A percentile compares a stretch with the other conserved stretches of the same genome.
These are phyloP conservation scores for Paulinella micropora DNA, from an alignment of 78 protist genomes.

Conservation along the genomic window DNA sequence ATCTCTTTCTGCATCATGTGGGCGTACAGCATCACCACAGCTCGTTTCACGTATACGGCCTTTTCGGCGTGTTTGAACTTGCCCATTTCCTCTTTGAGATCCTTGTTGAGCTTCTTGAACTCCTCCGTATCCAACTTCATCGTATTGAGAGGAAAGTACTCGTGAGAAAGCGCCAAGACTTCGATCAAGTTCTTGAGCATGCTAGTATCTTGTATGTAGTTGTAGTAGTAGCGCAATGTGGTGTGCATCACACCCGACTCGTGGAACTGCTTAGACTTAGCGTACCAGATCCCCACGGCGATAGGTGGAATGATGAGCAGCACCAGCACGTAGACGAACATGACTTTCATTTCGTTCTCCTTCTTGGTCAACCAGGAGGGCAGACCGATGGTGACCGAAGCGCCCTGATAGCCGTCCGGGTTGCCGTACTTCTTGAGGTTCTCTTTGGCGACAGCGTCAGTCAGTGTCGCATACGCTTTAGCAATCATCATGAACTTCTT, in stretches of 20 bases:
- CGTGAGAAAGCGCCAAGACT: background rate
- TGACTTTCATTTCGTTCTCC: conserved; percentile 10
- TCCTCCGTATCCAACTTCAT: background rate
- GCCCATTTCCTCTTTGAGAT: background rate
- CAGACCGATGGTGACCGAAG: conserved; percentile 22
- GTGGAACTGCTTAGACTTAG: background rate
- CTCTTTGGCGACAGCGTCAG: conserved; percentile 18
- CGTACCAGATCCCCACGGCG: conserved; percentile 14
- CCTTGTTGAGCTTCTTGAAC: background rate
- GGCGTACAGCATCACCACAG: background rate
- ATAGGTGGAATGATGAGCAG: background rate
- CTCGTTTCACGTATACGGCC: background rate
- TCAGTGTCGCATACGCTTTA: conserved; percentile 30
- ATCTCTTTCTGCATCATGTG: background rate
- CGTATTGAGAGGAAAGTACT: background rate
- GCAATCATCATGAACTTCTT: conserved; percentile 25
- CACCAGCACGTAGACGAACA: conserved; percentile 11
- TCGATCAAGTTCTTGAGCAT: background rate
- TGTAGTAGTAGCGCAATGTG: conserved; percentile 4
- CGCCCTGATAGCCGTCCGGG: conserved; percentile 38
- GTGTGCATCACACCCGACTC: conserved; percentile 18
- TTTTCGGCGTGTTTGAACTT: background rate
- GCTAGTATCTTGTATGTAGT: background rate
- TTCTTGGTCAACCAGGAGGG: conserved; percentile 18
- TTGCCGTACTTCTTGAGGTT: conserved; percentile 38